Evolutionary conservation across 768 basidiomycete genomes (phyloP), one percentile per base, ranked within the genome.

Genomic region (Boletellus ananiceps): DNA sequence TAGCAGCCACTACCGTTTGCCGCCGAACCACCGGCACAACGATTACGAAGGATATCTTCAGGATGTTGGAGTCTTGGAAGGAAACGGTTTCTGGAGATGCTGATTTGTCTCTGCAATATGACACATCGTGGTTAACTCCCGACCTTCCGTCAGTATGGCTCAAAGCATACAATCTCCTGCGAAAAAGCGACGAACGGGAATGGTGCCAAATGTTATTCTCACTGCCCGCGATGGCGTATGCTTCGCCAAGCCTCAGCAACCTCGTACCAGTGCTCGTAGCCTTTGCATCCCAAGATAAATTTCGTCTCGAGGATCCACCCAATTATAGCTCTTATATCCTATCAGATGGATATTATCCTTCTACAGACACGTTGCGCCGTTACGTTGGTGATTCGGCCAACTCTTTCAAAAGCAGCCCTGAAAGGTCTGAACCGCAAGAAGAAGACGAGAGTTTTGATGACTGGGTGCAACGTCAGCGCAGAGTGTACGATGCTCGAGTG

Each of bases 201-300:
- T 54, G 47, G 37, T 59, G 42, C 34, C 58, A 50, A 31, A n/a
- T 70, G 12, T 41, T 57, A 4, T 71, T 71, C 29, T 57, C 60
- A 8, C 53, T 70, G 11, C 54, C 65, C 19, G 58, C 66, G 2
- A 57, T 69, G 58, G 56, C 46, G 31, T 71, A 67, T 51, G 37
- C 49, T 12, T 64, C 60, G 8, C 47, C 57, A 5, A 7, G 44
- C 0, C 31, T 48, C 12, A 27, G 40, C 2, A 44, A 48, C 11
- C 54, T 68, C 12, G 51, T 68, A 2, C 56, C 61, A 0, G 59
- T 65, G 5, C 37, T 72, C 2, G 43, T 73, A 8, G 61, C 72
- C 2, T 68, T 71, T 47, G 51, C 56, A 1, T 46, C 62, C 8
- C 34, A 53, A n/a, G 19, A 57, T 6, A 46, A 46, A 12, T 51